phyloP scores from a whole-genome alignment of 2,329 filamentous ascomycete genomes.

The Aureobasidium zeae region DNA sequence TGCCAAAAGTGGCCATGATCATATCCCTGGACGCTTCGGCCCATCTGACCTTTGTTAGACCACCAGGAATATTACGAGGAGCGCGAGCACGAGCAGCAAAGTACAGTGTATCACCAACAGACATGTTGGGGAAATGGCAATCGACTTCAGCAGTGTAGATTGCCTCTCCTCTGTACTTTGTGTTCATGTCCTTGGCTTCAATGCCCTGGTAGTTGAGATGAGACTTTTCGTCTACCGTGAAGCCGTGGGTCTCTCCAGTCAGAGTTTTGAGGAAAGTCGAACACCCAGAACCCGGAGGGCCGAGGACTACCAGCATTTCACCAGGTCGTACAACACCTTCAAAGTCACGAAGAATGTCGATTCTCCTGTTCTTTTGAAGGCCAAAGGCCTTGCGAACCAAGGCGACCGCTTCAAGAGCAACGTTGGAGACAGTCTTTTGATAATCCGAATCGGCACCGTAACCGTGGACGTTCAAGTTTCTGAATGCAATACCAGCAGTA shows the following conservation, averaged over 20 bases:
- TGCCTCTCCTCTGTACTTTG: slow-evolving; percentile 69
- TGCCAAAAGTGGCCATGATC: slow-evolving; percentile 67
- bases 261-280: slow-evolving; percentile 80
- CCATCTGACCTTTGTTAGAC: slow-evolving; percentile 46
- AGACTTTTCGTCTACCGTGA: slow-evolving; percentile 59
- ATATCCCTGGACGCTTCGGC: slow-evolving; percentile 59
- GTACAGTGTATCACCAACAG: slow-evolving; percentile 67
- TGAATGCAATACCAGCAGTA: slow-evolving; percentile 40
- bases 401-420: slow-evolving; percentile 35
- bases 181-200: slow-evolving; percentile 64
- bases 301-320: slow-evolving; percentile 68
- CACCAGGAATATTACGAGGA: slow-evolving; percentile 51
- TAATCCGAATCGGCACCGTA: slow-evolving; percentile 42
- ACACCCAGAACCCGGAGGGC: slow-evolving; percentile 61
- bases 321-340: slow-evolving; percentile 61
- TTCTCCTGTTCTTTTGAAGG: slow-evolving; percentile 23
- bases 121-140: slow-evolving; percentile 63
- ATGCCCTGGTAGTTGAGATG: slow-evolving; percentile 79
- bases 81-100: slow-evolving; percentile 66
- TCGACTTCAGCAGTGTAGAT: slow-evolving; percentile 83
- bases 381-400: slow-evolving; percentile 29
- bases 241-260: slow-evolving; percentile 72
- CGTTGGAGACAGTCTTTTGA: slow-evolving; percentile 42
- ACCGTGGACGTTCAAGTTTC: slow-evolving; percentile 40
- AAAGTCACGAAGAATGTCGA: slow-evolving; percentile 57